Evolutionary conservation across 164 flowering plant genomes (phyloP), one percentile per base, ranked within the genome.

Genomic region (Echeveria elegans): DNA sequence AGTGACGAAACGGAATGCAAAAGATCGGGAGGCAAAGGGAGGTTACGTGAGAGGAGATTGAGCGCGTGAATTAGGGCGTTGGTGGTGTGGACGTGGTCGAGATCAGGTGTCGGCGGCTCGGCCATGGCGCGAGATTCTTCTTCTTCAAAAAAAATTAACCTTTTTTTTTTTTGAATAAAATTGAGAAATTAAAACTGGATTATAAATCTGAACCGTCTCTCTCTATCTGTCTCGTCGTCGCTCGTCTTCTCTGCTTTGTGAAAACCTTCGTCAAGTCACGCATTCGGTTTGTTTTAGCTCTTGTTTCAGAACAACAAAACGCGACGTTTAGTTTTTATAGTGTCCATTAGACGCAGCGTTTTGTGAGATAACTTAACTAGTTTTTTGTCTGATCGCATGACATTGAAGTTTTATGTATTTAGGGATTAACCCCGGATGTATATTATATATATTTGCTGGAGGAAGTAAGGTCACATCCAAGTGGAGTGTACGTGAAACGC

Each of bases 31-130:
- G 99, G 89, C 34, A 91, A 80, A 43, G 99, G 97, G 73, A 94
- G 87, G 80, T 91, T 74, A 19, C 99, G 78, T 43, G 99, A 91
- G 75, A 94, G 66, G 68, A 86, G 81, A 71, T 84, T 89, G 66
- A 94, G 88, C 12, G 99, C 97, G 62, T 77, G 86, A 71, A 89
- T 83, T 63, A 94, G 73, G 21, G 97, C 81, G 82, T 79, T 85
- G 66, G 96, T 68, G 71, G 79, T 73, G 72, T 80, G 80, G 2
- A 73, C 26, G 24, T 65, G 74, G 73, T 84, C 88, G 70, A 68
- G 50, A 38, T 73, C 36, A 52, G 58, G 10, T n/a, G 50, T 45
- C 50, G 50, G 56, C 21, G 52, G 72, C 52, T 75, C 72, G 41
- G 70, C 77, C 77, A 68, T 79, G 79, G 79, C 79, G 80, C 77